Conservation (phyloP, 2,329 filamentous ascomycete species). For the Colletotrichum horii region DNA sequence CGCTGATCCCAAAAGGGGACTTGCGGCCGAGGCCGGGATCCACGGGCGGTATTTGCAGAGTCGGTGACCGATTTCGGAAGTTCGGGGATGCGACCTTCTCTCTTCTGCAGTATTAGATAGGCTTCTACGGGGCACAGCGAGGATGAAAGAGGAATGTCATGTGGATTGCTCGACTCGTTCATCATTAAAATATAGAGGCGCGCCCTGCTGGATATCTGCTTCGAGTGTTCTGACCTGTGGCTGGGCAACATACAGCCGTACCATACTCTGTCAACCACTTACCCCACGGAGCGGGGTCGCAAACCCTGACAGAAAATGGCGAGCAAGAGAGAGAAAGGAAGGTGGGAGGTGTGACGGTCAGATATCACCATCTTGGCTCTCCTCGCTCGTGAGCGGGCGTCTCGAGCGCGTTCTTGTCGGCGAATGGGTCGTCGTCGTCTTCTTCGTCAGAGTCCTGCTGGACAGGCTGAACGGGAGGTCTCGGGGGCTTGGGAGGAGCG, state of each 20-base stretch:
- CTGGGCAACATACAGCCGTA: neutral
- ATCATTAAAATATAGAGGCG: neutral
- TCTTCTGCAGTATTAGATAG: neutral
- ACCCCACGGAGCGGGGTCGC: neutral
- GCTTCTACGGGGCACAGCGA: neutral
- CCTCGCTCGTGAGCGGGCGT: constrained; percentile 16
- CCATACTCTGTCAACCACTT: neutral
- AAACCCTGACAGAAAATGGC: neutral
- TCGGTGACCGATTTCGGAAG: constrained; percentile 11
- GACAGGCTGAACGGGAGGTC: constrained; percentile 30
- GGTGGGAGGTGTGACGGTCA: neutral
- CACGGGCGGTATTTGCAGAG: neutral
- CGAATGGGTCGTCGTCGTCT: constrained; percentile 86
- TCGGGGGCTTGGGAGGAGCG: constrained; percentile 42
- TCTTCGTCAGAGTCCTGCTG: constrained; percentile 56
- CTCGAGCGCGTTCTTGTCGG: constrained; percentile 75
- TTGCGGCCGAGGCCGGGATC: neutral
- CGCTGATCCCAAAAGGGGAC: constrained; percentile 11
- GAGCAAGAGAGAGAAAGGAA: neutral
- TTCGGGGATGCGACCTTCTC: neutral
- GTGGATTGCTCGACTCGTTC: neutral
- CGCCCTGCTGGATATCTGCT: neutral
- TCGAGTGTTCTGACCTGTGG: neutral
- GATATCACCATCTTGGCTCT: constrained; percentile 21
- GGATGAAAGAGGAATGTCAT: neutral